phyloP scores from a whole-genome alignment of 164 flowering plant species.

The Pachysandra terminalis region DNA sequence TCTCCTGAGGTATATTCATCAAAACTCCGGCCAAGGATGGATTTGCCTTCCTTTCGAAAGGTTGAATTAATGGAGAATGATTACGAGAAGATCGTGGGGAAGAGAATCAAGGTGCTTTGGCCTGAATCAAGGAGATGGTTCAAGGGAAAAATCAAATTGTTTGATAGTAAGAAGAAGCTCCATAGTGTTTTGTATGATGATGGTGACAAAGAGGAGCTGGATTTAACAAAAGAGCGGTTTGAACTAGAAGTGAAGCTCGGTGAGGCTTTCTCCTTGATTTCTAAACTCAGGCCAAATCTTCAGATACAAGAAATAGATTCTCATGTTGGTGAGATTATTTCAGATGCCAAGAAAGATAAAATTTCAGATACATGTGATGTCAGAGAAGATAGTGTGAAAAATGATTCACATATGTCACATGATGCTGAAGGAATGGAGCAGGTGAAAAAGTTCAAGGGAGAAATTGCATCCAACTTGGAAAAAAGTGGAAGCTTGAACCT shows the following conservation, averaged over 20 bases:
- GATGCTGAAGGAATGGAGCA: too few relatives aligned
- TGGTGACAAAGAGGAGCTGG: conserved; percentile 13
- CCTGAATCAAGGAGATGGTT: conserved; percentile 20
- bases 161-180: conserved; percentile 8
- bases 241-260: conserved; percentile 9
- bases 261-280: conserved; percentile 7
- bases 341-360: background rate
- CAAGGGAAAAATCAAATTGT: conserved; percentile 5
- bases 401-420: too few relatives aligned
- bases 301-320: background rate
- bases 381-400: background rate
- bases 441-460: background rate
- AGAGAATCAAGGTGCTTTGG: conserved; percentile 12
- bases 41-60: conserved; percentile 12
- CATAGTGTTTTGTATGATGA: too few relatives aligned
- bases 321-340: background rate
- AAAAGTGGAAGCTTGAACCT: background rate
- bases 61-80: conserved; percentile 11
- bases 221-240: conserved; percentile 9
- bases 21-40: conserved; percentile 9
- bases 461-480: background rate
- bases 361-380: too few relatives aligned
- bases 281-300: background rate
- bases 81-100: conserved; percentile 8
- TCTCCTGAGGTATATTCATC: background rate